These are phyloP conservation scores for Lophium mytilinum DNA, from an alignment of 495 filamentous ascomycete genomes.

Conservation along the genomic window DNA sequence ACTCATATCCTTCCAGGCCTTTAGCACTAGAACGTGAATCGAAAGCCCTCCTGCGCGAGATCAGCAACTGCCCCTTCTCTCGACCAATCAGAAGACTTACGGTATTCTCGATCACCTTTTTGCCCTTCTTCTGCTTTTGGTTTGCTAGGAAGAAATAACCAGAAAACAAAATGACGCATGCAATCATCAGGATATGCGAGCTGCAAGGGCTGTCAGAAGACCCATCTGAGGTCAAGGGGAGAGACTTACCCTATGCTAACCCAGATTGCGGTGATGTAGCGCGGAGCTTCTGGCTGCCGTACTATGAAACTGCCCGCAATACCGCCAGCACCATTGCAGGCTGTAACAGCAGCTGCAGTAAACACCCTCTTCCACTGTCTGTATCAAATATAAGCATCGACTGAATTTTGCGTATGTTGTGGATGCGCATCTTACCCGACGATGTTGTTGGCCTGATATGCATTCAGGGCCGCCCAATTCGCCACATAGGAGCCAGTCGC, in stretches of 20 bases:
- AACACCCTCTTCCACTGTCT: slow-evolving; percentile 71
- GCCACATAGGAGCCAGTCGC: slow-evolving; percentile 71
- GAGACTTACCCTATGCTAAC: slow-evolving; percentile 54
- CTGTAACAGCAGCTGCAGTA: slow-evolving; percentile 58
- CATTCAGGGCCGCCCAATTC: slow-evolving; percentile 72
- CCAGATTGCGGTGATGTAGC: slow-evolving; percentile 64
- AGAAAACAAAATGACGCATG: slow-evolving; percentile 51
- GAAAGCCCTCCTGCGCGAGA: background rate
- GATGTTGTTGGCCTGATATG: slow-evolving; percentile 66
- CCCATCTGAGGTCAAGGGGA: background rate
- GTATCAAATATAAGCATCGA: background rate
- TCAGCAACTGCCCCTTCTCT: background rate
- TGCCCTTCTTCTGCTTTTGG: slow-evolving; percentile 39
- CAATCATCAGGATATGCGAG: slow-evolving; percentile 60
- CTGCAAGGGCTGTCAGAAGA: slow-evolving; percentile 18
- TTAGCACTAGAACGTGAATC: background rate
- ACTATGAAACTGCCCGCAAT: slow-evolving; percentile 74
- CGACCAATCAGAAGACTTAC: slow-evolving; percentile 25
- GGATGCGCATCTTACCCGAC: slow-evolving; percentile 32
- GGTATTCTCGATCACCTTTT: slow-evolving; percentile 47
- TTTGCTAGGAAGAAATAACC: slow-evolving; percentile 56
- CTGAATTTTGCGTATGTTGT: background rate
- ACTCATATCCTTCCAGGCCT: background rate
- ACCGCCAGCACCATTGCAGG: slow-evolving; percentile 66
- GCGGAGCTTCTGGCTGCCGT: slow-evolving; percentile 55